Evolutionary conservation across 352 stramenopile genomes (phyloP).

Genomic region (Pythium angustatum): DNA sequence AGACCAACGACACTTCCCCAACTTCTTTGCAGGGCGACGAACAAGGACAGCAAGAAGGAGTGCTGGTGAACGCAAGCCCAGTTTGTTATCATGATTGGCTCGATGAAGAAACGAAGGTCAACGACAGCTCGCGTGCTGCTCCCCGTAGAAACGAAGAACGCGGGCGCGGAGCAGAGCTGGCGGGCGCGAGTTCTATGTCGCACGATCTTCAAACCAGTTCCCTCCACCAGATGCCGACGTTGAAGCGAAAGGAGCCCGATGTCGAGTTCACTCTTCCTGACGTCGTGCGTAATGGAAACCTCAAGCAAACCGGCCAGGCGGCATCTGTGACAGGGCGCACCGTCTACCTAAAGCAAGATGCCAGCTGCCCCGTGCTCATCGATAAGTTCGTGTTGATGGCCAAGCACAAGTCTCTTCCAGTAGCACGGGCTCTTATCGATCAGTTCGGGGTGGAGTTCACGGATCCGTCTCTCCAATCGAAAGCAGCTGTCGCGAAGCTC

Average conservation of each 20-base stretch:
- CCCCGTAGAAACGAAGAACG: too few relatives aligned
- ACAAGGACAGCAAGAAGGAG: too few relatives aligned
- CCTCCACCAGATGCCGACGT: background rate
- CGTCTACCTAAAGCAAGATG: background rate
- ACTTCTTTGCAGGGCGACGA: too few relatives aligned
- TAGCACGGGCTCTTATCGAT: background rate
- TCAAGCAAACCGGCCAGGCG: background rate
- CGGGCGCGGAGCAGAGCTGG: too few relatives aligned
- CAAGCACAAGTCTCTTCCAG: background rate
- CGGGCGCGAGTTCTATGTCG: too few relatives aligned
- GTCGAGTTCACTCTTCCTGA: background rate
- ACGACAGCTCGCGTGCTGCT: too few relatives aligned
- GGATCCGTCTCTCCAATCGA: background rate
- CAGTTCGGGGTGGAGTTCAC: background rate
- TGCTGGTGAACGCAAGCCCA: too few relatives aligned
- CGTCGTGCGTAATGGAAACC: background rate
- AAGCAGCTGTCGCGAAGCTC: background rate
- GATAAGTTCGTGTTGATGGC: background rate
- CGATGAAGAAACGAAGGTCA: too few relatives aligned
- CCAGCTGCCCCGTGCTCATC: background rate
- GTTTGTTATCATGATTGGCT: too few relatives aligned
- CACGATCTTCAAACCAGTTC: background rate
- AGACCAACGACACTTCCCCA: too few relatives aligned
- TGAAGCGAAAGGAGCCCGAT: background rate
- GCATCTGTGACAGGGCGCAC: background rate